These are phyloP conservation scores for Trichoderma koningii DNA, from an alignment of 2,329 filamentous ascomycete genomes.

Conservation along the genomic window DNA sequence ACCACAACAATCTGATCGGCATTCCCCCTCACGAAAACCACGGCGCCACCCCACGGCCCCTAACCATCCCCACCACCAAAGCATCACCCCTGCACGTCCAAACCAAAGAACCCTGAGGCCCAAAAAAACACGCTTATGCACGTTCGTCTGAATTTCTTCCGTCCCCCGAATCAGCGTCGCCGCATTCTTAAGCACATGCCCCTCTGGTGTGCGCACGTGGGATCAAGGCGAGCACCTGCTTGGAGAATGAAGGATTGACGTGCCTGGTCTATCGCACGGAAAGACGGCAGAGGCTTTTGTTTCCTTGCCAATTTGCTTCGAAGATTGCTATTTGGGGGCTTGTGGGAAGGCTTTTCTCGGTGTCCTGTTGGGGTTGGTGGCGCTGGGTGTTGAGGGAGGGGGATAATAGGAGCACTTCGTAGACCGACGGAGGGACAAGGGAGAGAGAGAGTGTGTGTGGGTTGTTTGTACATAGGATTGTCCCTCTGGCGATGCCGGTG, in stretches of 20 bases:
- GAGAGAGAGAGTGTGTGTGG: neutral
- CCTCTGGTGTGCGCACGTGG: constrained; percentile 17
- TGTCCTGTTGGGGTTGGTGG: constrained; percentile 15
- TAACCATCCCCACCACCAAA: neutral
- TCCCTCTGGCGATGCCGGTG: too few species aligned
- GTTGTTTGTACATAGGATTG: too few species aligned
- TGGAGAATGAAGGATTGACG: neutral
- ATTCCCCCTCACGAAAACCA: neutral
- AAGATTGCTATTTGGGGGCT: neutral
- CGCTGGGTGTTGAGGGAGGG: neutral
- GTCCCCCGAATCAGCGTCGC: constrained; percentile 20
- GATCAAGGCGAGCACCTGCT: constrained; percentile 13
- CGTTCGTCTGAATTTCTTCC: constrained; percentile 3
- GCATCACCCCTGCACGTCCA: neutral
- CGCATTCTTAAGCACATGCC: constrained; percentile 15
- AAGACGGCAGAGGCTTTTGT: neutral
- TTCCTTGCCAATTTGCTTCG: too few species aligned
- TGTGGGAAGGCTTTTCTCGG: neutral
- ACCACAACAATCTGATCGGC: too few species aligned
- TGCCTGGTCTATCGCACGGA: neutral
- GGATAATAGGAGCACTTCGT: neutral
- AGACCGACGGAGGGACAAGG: neutral
- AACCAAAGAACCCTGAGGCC: neutral
- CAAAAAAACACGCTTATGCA: neutral
- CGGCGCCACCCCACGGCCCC: constrained; percentile 10